Percentiles rank a stretch among this genome's conserved stretches.
Evolutionary conservation across 2,329 filamentous ascomycete species (phyloP).

Genomic region (Blastomyces silverae): DNA sequence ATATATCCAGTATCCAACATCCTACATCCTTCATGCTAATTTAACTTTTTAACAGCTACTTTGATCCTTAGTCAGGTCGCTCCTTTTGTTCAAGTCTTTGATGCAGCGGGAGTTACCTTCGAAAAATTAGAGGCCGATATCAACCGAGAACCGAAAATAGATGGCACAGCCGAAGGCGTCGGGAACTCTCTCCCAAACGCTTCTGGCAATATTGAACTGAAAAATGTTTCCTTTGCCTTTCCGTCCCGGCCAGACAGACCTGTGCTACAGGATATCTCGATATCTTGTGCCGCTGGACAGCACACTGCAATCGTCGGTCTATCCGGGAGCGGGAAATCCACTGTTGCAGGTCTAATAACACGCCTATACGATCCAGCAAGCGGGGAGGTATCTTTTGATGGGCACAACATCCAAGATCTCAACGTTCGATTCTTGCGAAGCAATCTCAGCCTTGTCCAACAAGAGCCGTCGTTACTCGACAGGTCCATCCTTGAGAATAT

Average conservation of each 20-base stretch:
- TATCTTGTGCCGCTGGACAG: slow-evolving; percentile 70
- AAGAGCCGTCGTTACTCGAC: slow-evolving; percentile 78
- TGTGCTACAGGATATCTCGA: slow-evolving; percentile 38
- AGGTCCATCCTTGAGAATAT: slow-evolving; percentile 82
- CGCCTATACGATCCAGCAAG: slow-evolving; percentile 71
- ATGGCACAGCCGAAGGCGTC: slow-evolving; percentile 30
- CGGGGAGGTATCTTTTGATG: slow-evolving; percentile 69
- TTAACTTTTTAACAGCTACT: slow-evolving; percentile 32
- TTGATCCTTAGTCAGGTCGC: slow-evolving; percentile 43
- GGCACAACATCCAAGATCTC: slow-evolving; percentile 63
- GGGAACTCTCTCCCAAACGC: slow-evolving; percentile 26
- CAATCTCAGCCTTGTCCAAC: slow-evolving; percentile 76
- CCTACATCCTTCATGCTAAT: neutral
- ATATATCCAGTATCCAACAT: neutral
- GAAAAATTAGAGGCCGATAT: slow-evolving; percentile 55
- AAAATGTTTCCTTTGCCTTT: slow-evolving; percentile 45
- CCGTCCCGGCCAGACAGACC: slow-evolving; percentile 29
- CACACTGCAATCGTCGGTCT: slow-evolving; percentile 68
- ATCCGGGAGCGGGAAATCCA: slow-evolving; percentile 47
- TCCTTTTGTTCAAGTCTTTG: slow-evolving; percentile 47
- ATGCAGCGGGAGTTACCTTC: slow-evolving; percentile 48
- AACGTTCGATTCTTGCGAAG: slow-evolving; percentile 77
- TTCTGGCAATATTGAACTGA: slow-evolving; percentile 31
- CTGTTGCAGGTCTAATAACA: slow-evolving; percentile 28
- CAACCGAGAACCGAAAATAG: slow-evolving; percentile 45